Conservation (phyloP, 352 stramenopile species). For the Globisporangium parvum region DNA sequence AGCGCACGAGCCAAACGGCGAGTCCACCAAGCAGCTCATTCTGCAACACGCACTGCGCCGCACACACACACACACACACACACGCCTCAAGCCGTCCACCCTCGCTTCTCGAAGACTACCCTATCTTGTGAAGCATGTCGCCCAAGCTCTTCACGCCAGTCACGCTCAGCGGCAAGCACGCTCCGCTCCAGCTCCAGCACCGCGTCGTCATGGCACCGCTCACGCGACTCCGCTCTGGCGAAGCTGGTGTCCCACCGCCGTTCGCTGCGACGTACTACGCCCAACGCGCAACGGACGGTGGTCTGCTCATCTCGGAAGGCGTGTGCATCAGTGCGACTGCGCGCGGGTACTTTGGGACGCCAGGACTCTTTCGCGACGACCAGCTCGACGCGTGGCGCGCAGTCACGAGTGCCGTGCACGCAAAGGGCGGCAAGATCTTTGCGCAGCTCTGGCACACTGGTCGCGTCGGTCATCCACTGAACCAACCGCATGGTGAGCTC, state of each 20-base stretch:
- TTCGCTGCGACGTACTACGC: slow-evolving; percentile 56
- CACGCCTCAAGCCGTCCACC: no score
- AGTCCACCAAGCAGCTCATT: no score
- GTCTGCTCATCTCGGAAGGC: slow-evolving; percentile 55
- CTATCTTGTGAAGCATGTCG: slow-evolving; percentile 34
- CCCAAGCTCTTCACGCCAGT: slow-evolving; percentile 60
- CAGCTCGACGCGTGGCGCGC: slow-evolving; percentile 48
- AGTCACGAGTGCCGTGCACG: slow-evolving; percentile 63
- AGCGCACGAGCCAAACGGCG: no score
- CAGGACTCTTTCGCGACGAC: slow-evolving; percentile 46
- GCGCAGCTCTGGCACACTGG: slow-evolving; percentile 87
- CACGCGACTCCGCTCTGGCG: slow-evolving; percentile 36
- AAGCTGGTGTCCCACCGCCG: slow-evolving; percentile 28
- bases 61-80: no score
- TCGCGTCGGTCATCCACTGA: slow-evolving; percentile 57
- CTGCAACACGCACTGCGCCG: no score
- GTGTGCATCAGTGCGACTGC: slow-evolving; percentile 47
- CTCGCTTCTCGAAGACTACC: slow-evolving; percentile 46
- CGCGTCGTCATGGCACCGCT: slow-evolving; percentile 70
- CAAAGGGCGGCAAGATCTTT: slow-evolving; percentile 71
- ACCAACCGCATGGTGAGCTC: slow-evolving; percentile 48
- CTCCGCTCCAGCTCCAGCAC: slow-evolving; percentile 45
- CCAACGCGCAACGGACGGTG: slow-evolving; percentile 47
- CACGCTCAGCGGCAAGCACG: slow-evolving; percentile 45
- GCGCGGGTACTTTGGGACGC: slow-evolving; percentile 37